A percentile compares a stretch with the other conserved stretches of the same genome.
phyloP scores from a whole-genome alignment of 2,329 filamentous ascomycete genomes.

The Diaporthe ilicicola region DNA sequence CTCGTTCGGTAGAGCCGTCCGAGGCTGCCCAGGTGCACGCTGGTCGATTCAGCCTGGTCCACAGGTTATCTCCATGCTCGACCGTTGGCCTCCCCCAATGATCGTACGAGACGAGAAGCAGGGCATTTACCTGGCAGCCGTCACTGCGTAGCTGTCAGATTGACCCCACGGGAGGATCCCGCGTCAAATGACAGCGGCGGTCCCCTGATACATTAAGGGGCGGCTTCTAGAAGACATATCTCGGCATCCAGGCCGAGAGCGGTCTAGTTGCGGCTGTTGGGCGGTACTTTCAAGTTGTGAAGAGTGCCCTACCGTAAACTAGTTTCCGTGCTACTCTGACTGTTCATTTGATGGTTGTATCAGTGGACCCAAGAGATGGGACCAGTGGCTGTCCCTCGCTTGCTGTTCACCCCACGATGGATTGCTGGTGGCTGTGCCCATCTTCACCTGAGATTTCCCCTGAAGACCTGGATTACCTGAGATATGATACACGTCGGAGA shows the following conservation, averaged over 20 bases:
- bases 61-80: background rate
- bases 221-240: slow-evolving; percentile 9
- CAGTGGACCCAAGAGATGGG: background rate
- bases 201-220: slow-evolving; percentile 21
- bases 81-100: background rate
- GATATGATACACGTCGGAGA: background rate
- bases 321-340: background rate
- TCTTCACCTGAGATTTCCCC: background rate
- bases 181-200: background rate
- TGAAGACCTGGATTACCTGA: background rate
- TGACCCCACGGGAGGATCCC: slow-evolving; percentile 7
- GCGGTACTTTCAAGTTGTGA: background rate
- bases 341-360: too few relatives aligned
- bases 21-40: background rate
- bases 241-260: slow-evolving; percentile 15
- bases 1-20: background rate
- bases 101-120: slow-evolving; percentile 9
- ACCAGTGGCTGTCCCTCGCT: slow-evolving; percentile 2
- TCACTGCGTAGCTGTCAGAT: slow-evolving; percentile 1
- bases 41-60: background rate
- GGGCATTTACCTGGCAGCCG: background rate
- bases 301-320: background rate
- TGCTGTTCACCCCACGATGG: background rate
- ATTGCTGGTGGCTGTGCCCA: background rate
- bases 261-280: slow-evolving; percentile 13